Conservation (phyloP, 2,329 filamentous ascomycete species). For the Fusarium tricinctum region DNA sequence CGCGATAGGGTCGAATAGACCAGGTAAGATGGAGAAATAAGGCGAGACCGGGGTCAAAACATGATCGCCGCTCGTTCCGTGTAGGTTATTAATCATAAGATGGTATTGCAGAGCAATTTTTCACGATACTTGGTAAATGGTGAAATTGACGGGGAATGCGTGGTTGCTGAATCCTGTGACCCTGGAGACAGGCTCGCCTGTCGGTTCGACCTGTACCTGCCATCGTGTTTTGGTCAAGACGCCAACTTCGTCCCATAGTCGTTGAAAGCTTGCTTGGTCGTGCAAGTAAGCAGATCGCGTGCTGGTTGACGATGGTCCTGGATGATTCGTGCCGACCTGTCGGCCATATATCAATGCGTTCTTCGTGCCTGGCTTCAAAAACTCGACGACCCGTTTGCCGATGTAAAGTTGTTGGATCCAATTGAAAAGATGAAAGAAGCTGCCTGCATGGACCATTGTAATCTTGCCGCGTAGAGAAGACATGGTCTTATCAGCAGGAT, state of each 20-base stretch:
- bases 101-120: constrained; percentile 9
- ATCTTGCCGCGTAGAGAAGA: constrained; percentile 56
- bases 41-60: constrained; percentile 24
- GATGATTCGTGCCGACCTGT: constrained; percentile 60
- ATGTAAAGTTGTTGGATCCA: constrained; percentile 63
- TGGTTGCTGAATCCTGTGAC: constrained; percentile 49
- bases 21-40: constrained; percentile 31
- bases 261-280: constrained; percentile 64
- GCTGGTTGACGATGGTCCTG: constrained; percentile 41
- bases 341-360: constrained; percentile 66
- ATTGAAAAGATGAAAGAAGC: constrained; percentile 66
- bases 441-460: constrained; percentile 64
- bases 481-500: constrained; percentile 56
- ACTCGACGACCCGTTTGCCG: constrained; percentile 60
- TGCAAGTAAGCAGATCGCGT: constrained; percentile 60
- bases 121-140: constrained; percentile 54
- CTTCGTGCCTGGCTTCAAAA: constrained; percentile 60
- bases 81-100: constrained; percentile 2
- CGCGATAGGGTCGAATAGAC: constrained; percentile 29
- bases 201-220: constrained; percentile 60
- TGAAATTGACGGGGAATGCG: constrained; percentile 53
- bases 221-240: constrained; percentile 63
- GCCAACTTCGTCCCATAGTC: constrained; percentile 68
- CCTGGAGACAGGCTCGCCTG: constrained; percentile 43
- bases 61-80: constrained; percentile 25